Conservation (phyloP, 2,329 filamentous ascomycete genomes). For the Thelonectria blattea region DNA sequence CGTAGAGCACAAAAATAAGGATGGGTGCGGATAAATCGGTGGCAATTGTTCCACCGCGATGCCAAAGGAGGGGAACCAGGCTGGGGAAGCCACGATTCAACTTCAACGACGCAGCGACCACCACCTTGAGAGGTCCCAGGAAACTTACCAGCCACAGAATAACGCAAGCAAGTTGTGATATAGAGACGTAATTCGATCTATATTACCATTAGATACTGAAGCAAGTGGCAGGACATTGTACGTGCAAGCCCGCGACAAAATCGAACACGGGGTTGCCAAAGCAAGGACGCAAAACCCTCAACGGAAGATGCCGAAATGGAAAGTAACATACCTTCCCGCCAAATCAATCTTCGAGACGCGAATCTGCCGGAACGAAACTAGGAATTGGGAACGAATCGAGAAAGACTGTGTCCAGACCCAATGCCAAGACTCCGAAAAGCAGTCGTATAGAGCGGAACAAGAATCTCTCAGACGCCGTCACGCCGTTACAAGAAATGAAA, state of each 20-base stretch:
- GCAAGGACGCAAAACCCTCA: neutral
- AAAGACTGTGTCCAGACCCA: constrained; percentile 46
- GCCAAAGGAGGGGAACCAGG: constrained; percentile 9
- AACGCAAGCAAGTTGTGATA: constrained; percentile 35
- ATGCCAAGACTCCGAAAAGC: constrained; percentile 47
- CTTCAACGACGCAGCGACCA: neutral
- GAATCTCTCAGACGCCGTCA: constrained; percentile 48
- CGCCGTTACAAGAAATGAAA: constrained; percentile 46
- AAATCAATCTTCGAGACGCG: constrained; percentile 38
- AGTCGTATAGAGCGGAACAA: constrained; percentile 46
- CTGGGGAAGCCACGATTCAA: neutral
- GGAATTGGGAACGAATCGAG: constrained; percentile 43
- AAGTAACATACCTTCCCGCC: constrained; percentile 34
- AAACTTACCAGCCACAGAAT: constrained; percentile 33
- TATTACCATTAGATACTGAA: constrained; percentile 16
- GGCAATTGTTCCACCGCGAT: constrained; percentile 12
- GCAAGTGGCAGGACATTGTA: neutral
- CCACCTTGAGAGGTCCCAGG: neutral
- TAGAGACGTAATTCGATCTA: constrained; percentile 36
- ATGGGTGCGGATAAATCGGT: constrained; percentile 13
- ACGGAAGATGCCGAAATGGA: neutral
- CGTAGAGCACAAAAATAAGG: constrained; percentile 10
- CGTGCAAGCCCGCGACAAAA: neutral
- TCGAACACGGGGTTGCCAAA: too few relatives aligned
- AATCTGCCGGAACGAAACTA: constrained; percentile 38